These are phyloP conservation scores for Gnaphalium uliginosum DNA, from an alignment of 129 eudicot species.

Conservation along the genomic window DNA sequence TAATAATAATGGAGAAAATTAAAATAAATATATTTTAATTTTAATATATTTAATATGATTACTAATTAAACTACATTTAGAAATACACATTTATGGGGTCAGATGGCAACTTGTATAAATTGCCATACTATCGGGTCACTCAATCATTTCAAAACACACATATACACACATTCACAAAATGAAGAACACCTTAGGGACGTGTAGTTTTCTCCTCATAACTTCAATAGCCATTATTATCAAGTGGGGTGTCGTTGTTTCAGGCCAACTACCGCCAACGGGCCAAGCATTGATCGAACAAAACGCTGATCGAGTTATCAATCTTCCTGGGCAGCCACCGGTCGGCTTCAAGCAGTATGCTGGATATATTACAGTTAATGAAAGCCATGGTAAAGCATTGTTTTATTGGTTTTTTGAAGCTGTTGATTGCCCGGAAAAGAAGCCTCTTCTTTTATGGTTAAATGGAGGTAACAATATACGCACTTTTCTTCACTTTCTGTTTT, in stretches of 20 bases:
- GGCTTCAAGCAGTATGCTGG: slow-evolving; percentile 81
- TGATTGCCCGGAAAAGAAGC: slow-evolving; percentile 52
- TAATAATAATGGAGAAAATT: too few species aligned
- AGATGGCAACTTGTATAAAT: slow-evolving; percentile 10
- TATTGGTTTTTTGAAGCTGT: slow-evolving; percentile 94
- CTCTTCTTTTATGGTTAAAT: slow-evolving; percentile 84
- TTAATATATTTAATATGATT: too few species aligned
- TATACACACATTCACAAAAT: slow-evolving; percentile 31
- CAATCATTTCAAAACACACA: slow-evolving; percentile 20
- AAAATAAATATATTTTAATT: too few species aligned
- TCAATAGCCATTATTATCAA: slow-evolving; percentile 20
- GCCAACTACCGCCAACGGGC: slow-evolving; percentile 22
- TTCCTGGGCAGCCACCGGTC: slow-evolving; percentile 82
- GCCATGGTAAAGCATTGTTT: slow-evolving; percentile 90
- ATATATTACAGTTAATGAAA: slow-evolving; percentile 78
- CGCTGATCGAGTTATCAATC: slow-evolving; percentile 55
- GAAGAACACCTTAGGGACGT: slow-evolving; percentile 28
- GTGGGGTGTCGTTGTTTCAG: slow-evolving; percentile 35
- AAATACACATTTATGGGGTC: slow-evolving; percentile 40
- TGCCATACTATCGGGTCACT: slow-evolving; percentile 1
- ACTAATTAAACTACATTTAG: too few species aligned
- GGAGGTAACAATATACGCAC: slow-evolving; percentile 60
- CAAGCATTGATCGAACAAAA: slow-evolving; percentile 44
- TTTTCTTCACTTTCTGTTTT: neutral
- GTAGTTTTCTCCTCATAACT: slow-evolving; percentile 21